These are phyloP conservation scores for Rugonectria rugulosa DNA, from an alignment of 2,329 filamentous ascomycete species.

Conservation along the genomic window DNA sequence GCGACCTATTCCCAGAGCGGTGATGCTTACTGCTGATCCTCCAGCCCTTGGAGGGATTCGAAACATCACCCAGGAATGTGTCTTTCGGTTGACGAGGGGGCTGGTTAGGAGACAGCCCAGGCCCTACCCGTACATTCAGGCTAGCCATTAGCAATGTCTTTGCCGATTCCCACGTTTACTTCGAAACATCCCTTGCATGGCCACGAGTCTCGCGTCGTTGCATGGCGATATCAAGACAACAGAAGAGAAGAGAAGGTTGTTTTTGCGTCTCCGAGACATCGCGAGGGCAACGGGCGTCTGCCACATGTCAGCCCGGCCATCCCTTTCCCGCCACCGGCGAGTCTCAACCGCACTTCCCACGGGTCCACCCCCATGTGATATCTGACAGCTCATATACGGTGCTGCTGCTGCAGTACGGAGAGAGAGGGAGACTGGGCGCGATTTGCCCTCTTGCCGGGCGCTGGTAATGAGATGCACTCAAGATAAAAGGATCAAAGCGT, in stretches of 20 bases:
- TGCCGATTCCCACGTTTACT: constrained; percentile 1
- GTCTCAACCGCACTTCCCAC: neutral
- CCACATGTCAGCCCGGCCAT: constrained; percentile 7
- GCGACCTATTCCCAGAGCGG: constrained; percentile 6
- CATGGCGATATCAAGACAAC: constrained; percentile 8
- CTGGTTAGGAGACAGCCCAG: too few relatives aligned
- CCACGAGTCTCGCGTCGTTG: neutral
- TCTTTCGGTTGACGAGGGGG: too few relatives aligned
- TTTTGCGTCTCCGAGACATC: constrained; percentile 3
- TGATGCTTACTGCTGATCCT: constrained; percentile 12
- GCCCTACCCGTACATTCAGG: neutral
- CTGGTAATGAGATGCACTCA: constrained; percentile 9
- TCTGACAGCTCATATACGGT: constrained; percentile 36
- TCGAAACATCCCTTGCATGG: neutral
- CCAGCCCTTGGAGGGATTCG: neutral
- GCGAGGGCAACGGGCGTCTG: neutral
- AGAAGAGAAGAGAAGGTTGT: too few relatives aligned
- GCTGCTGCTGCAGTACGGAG: too few relatives aligned
- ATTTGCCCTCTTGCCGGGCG: constrained; percentile 6
- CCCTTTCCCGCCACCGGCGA: constrained; percentile 9
- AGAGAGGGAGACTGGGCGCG: too few relatives aligned
- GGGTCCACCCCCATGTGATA: constrained; percentile 38
- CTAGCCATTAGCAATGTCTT: constrained; percentile 1
- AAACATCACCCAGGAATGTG: constrained; percentile 10
- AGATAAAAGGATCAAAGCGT: constrained; percentile 3